These are phyloP conservation scores for Penicillium psychrofluorescens DNA, from an alignment of 495 filamentous ascomycete genomes.

Conservation along the genomic window DNA sequence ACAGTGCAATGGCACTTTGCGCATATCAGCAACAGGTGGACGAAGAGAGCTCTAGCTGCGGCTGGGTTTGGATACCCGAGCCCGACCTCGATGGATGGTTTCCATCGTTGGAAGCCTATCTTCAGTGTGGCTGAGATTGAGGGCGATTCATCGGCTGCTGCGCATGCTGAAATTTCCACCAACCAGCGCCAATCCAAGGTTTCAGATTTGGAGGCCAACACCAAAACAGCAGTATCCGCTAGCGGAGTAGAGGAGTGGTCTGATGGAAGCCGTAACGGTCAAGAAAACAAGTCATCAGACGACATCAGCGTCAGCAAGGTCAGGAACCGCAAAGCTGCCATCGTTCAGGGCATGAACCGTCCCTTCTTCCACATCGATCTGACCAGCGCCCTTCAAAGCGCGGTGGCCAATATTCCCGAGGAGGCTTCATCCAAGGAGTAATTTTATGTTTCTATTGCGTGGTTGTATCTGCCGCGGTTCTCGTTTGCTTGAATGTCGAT, in stretches of 20 bases:
- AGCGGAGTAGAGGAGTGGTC: slow-evolving; percentile 1
- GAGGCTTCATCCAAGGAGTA: slow-evolving; percentile 12
- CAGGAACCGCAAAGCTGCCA: slow-evolving; percentile 46
- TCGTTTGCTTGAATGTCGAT: no score
- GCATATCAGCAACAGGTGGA: slow-evolving; percentile 94
- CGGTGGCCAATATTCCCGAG: slow-evolving; percentile 60
- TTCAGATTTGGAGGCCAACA: slow-evolving; percentile 34
- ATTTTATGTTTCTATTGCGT: background rate
- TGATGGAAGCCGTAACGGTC: slow-evolving; percentile 19
- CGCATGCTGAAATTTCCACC: slow-evolving; percentile 46
- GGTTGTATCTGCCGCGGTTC: no score
- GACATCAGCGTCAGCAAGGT: slow-evolving; percentile 39
- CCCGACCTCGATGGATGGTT: slow-evolving; percentile 45
- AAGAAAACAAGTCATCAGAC: slow-evolving; percentile 36
- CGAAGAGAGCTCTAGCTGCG: slow-evolving; percentile 85
- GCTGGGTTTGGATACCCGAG: slow-evolving; percentile 90
- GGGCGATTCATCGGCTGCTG: slow-evolving; percentile 60
- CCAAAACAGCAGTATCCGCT: slow-evolving; percentile 17
- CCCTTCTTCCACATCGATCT: slow-evolving; percentile 95
- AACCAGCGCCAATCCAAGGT: slow-evolving; percentile 47
- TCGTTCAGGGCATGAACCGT: slow-evolving; percentile 77
- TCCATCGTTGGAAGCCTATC: slow-evolving; percentile 83
- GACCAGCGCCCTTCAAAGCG: slow-evolving; percentile 85
- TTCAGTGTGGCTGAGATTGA: slow-evolving; percentile 91
- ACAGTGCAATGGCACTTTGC: slow-evolving; percentile 95